Conservation (phyloP, 176 grass and related monocot genomes). For the Juncus effusus region DNA sequence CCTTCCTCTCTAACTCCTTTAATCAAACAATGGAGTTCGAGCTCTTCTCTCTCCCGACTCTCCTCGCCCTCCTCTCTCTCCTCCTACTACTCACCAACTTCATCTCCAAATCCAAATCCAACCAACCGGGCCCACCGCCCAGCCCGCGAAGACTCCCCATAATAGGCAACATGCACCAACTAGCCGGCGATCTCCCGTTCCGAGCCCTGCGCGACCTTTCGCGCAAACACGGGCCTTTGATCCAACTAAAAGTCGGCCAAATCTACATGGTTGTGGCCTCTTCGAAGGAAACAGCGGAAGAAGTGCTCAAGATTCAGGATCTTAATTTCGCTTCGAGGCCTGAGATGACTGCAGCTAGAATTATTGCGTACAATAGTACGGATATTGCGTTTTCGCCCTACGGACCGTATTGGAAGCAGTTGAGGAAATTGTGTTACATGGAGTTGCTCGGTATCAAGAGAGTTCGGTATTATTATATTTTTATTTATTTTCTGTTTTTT, state of each 20-base stretch:
- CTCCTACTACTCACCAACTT: too few species aligned
- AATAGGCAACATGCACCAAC: conserved; percentile 51
- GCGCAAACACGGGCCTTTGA: conserved; percentile 36
- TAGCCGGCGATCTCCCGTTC: conserved; percentile 32
- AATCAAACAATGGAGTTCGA: too few species aligned
- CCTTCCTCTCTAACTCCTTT: too few species aligned
- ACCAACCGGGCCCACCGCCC: too few species aligned
- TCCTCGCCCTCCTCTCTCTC: too few species aligned
- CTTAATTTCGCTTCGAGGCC: conserved; percentile 35
- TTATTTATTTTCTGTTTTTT: too few species aligned
- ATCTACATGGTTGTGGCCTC: conserved; percentile 45
- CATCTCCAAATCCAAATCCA: too few species aligned
- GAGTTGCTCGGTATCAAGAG: neutral
- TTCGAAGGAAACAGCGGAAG: conserved; percentile 40
- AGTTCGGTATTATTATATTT: neutral
- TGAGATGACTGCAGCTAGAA: conserved; percentile 12
- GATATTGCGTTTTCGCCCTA: conserved; percentile 45
- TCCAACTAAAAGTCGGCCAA: conserved; percentile 44
- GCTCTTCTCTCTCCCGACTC: too few species aligned
- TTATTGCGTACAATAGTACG: conserved; percentile 15
- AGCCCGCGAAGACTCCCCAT: conserved; percentile 35
- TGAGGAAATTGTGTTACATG: conserved; percentile 37
- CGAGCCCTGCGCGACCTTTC: conserved; percentile 30
- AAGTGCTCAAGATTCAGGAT: conserved; percentile 46
- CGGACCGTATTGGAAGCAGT: conserved; percentile 43